Evolutionary conservation across 1,284 basidiomycete species (phyloP), one percentile per base, ranked within the genome.

Genomic region (Apiotrichum laibachii): DNA sequence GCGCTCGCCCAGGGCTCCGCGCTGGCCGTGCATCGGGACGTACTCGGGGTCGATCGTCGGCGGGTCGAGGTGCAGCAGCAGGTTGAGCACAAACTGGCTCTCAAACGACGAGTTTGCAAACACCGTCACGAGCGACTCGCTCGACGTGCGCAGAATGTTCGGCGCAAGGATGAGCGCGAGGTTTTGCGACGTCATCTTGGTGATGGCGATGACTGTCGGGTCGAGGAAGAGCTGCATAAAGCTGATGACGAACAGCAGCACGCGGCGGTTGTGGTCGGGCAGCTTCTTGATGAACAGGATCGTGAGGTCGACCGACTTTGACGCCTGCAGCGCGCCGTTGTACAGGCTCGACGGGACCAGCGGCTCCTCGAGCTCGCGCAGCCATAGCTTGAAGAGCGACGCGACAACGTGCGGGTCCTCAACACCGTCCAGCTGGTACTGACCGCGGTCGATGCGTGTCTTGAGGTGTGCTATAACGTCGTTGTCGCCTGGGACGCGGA

Each of bases 21-120:
- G 22, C 22, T 10, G 26, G 26, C 51, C 71, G 52, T 72, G 70
- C 1, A 49, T 42, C 5, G 72, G 72, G 31, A 67, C 55, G 55
- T 89, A 92, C 61, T 86, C 84, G 2, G 84, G 80, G 71, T 93
- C 91, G 21, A 89, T 79, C 60, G 85, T 83, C 56, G 82, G 80
- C 65, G 89, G 90, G 66, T 85, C 86, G 57, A 92, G 84, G 73
- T 92, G 85, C 35, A 89, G 78, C 16, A 94, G 79, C 26, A 94
- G 81, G 69, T 92, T 87, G 68, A 89, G 85, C 3, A 93, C 87
- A 70, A 94, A 93, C 59, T 86, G 84, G 72, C 92, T 88, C 73
- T 94, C 91, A 70, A 88, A 92, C 70, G 88, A 89, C 26, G 90
- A 84, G 77, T 94, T 95, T 33, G 88, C 90, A 70, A 91, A 93